A percentile compares a stretch with the other conserved stretches of the same genome.
Evolutionary conservation across 2,329 filamentous ascomycete genomes (phyloP).

Genomic region (Rhinocladiella similis): DNA sequence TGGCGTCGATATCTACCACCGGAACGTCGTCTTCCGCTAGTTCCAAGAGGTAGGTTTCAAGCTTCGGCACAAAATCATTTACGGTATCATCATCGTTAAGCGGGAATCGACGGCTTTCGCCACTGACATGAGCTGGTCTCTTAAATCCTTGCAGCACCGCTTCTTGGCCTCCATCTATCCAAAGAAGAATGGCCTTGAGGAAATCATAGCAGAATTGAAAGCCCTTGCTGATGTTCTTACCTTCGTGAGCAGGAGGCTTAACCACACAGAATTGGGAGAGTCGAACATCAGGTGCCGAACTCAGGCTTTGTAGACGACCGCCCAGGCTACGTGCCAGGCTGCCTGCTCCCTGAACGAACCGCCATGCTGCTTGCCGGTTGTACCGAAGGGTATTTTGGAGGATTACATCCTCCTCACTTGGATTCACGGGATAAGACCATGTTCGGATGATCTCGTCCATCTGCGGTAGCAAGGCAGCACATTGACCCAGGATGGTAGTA

Average conservation of each 20-base stretch:
- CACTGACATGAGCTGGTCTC: slow-evolving; percentile 41
- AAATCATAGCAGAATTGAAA: slow-evolving; percentile 65
- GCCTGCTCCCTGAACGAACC: slow-evolving; percentile 64
- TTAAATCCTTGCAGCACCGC: slow-evolving; percentile 60
- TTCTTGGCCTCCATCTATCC: slow-evolving; percentile 60
- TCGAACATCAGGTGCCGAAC: slow-evolving; percentile 38
- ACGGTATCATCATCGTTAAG: slow-evolving; percentile 52
- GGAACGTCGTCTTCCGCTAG: slow-evolving; percentile 50
- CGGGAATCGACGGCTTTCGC: slow-evolving; percentile 50
- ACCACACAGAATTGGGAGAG: slow-evolving; percentile 52
- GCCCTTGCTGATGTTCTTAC: slow-evolving; percentile 35
- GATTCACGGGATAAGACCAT: slow-evolving; percentile 63
- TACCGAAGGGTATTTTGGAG: slow-evolving; percentile 58
- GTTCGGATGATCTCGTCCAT: slow-evolving; percentile 57
- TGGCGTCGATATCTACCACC: slow-evolving; percentile 58
- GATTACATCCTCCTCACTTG: slow-evolving; percentile 51
- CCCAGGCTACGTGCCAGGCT: slow-evolving; percentile 59
- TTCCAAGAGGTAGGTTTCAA: slow-evolving; percentile 61
- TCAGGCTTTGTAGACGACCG: slow-evolving; percentile 49
- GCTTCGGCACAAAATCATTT: slow-evolving; percentile 54
- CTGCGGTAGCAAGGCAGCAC: slow-evolving; percentile 51
- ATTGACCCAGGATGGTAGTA: slow-evolving; percentile 43
- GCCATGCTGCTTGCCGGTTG: slow-evolving; percentile 56
- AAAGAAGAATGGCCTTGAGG: slow-evolving; percentile 62
- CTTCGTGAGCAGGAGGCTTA: slow-evolving; percentile 46